A percentile compares a stretch with the other conserved stretches of the same genome.
These are phyloP conservation scores for Geotrichum europaeum DNA, from an alignment of 1,139 yeast genomes.

Conservation along the genomic window DNA sequence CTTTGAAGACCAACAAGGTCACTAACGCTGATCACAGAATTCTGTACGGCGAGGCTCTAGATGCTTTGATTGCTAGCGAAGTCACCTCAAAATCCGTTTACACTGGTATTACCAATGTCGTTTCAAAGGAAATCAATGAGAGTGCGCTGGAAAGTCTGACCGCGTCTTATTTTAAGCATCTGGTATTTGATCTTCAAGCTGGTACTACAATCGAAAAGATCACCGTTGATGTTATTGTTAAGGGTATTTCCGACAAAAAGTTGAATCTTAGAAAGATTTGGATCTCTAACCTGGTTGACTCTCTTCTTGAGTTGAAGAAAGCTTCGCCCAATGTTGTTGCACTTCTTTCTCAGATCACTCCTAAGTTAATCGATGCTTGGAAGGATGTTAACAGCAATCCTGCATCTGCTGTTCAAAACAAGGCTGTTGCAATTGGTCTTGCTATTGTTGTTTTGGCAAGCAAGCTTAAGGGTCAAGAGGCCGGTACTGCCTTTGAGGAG, in stretches of 20 bases:
- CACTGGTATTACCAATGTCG: conserved; percentile 43
- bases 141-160: conserved; percentile 47
- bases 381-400: conserved; percentile 37
- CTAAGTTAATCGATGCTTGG: conserved; percentile 29
- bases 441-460: conserved; percentile 30
- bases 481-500: conserved; percentile 1
- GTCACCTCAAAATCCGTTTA: conserved; percentile 38
- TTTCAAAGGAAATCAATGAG: conserved; percentile 75
- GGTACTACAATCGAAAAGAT: conserved; percentile 21
- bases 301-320: conserved; percentile 22
- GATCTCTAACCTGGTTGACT: conserved; percentile 49
- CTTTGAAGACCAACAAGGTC: conserved; percentile 40
- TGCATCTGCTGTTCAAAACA: conserved; percentile 31
- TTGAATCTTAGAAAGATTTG: conserved; percentile 59
- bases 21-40: conserved; percentile 64
- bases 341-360: conserved; percentile 38
- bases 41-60: conserved; percentile 41
- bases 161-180: conserved; percentile 45
- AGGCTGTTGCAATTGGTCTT: conserved; percentile 29
- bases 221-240: conserved; percentile 37
- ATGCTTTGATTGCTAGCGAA: conserved; percentile 24
- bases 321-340: conserved; percentile 10
- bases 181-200: conserved; percentile 27
- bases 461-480: conserved; percentile 20
- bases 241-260: conserved; percentile 65